Base-by-base conservation (phyloP, 495 filamentous ascomycete genomes). In the Trichocladium antarcticum region DNA sequence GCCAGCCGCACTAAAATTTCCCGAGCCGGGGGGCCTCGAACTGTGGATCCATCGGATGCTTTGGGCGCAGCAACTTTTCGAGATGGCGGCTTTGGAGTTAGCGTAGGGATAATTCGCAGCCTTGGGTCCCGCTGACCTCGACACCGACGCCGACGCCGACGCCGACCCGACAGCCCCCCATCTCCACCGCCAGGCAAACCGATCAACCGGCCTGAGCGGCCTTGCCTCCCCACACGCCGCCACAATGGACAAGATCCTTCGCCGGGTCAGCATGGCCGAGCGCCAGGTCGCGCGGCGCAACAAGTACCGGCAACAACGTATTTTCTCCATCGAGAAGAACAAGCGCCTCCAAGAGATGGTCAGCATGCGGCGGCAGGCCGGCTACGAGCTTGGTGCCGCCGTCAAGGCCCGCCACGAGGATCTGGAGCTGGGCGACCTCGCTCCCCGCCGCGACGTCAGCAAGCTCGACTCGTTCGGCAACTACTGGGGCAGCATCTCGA, bases 231-330 rank as follows among this genome's bases (percentile, higher is more conserved):
- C 10, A 22, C 12, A 22, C 32, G 14, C 39, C 40, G 37, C 27
- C 44, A 71, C 55, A 54, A 89, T 89, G 84, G 81, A 88, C 66
- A 86, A 83, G 66, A 72, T 88, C 56, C 74, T 87, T 55, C 76
- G 76, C 58, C 77, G 83, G 54, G 80, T 82, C 50, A 69, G 74
- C 39, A 70, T 81, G 54, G 83, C 84, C 53, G 71, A 82, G 61
- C 78, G 77, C 58, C 79, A 82, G 65, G 76, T 70, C 36, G 70
- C 72, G 44, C 68, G 75, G 61, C 64, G 73, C 15, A 47, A 55
- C 38, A 73, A 74, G 65, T 43, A 46, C 50, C 63, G 57, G 49
- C 9, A 29, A 20, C 59, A 52, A 5, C 61, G 56, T 53, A 63
- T 68, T 36, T 53, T 56, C 32, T 62, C 62, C 46, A 56, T 61